Percentiles rank a stretch among this genome's conserved stretches.
phyloP scores from a whole-genome alignment of 768 basidiomycete genomes.

The Saitozyma sp. region DNA sequence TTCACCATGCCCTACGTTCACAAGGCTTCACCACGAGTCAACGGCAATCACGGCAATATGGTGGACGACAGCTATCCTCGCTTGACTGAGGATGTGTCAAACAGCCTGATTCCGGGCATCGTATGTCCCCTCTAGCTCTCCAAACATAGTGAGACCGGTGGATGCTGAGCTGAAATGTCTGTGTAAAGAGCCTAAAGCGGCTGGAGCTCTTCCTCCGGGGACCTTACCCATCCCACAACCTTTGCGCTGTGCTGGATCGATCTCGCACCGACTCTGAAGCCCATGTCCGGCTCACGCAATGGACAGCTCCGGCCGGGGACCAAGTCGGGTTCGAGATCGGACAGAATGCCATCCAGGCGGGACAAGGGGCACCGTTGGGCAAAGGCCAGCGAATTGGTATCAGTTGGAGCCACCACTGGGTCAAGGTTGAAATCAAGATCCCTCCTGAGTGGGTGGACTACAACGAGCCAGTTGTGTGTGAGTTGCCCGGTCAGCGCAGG shows the following conservation, averaged over 20 bases:
- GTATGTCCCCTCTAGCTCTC: constrained; percentile 17
- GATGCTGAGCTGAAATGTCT: background rate
- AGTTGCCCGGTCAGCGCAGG: background rate
- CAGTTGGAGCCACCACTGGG: constrained; percentile 97
- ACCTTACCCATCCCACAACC: constrained; percentile 74
- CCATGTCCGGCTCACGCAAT: constrained; percentile 72
- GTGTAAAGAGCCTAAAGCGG: constrained; percentile 10
- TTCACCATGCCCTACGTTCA: no score
- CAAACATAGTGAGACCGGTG: constrained; percentile 17
- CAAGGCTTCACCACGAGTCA: no score
- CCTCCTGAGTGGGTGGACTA: constrained; percentile 72
- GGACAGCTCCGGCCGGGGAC: constrained; percentile 79
- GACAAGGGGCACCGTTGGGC: constrained; percentile 57
- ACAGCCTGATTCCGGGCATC: constrained; percentile 11
- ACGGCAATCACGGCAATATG: no score
- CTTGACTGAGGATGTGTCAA: constrained; percentile 2
- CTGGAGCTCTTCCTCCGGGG: constrained; percentile 58
- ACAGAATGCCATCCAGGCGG: background rate
- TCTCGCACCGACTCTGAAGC: constrained; percentile 63
- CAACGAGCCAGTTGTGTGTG: constrained; percentile 68
- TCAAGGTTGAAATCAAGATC: constrained; percentile 76
- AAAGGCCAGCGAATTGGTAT: constrained; percentile 89
- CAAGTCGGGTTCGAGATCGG: constrained; percentile 85
- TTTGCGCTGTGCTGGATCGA: constrained; percentile 71
- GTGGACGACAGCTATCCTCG: no score